Conservation (phyloP, 768 basidiomycete genomes). For the Gloeophyllum trabeum region DNA sequence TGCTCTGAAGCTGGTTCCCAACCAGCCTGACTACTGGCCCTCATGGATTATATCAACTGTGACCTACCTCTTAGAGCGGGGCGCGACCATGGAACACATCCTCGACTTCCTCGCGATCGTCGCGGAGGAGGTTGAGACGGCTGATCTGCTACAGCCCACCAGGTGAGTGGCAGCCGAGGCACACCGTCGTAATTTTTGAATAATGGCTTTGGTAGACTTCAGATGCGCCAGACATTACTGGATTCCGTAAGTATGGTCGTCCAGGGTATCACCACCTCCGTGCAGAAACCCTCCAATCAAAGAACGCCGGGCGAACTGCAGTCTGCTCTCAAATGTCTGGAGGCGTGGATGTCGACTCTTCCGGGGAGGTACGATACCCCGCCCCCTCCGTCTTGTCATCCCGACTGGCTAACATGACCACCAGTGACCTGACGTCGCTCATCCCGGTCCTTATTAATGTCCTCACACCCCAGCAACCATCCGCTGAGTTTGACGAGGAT, state of each 20-base stretch:
- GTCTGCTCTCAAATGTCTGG: constrained; percentile 68
- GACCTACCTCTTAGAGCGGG: constrained; percentile 37
- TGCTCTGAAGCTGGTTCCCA: constrained; percentile 58
- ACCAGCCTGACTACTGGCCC: constrained; percentile 52
- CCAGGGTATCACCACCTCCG: constrained; percentile 41
- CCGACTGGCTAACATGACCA: not conserved
- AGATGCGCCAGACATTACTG: constrained; percentile 44
- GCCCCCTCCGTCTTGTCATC: constrained; percentile 3
- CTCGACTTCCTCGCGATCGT: constrained; percentile 76
- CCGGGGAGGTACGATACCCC: constrained; percentile 44
- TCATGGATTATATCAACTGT: constrained; percentile 66
- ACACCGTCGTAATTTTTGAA: too few relatives aligned
- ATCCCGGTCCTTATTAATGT: constrained; percentile 52
- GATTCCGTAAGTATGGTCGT: constrained; percentile 64
- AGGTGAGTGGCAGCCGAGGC: too few relatives aligned
- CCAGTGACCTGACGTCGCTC: constrained; percentile 58
- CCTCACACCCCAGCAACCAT: constrained; percentile 17
- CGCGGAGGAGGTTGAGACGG: constrained; percentile 70
- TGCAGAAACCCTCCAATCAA: not conserved
- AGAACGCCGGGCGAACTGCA: constrained; percentile 33
- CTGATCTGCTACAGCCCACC: constrained; percentile 70
- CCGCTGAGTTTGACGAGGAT: constrained; percentile 29
- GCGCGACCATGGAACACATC: constrained; percentile 46
- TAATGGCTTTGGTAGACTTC: too few relatives aligned
- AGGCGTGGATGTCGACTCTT: constrained; percentile 71